Conservation (phyloP, 192 early-diverging fungal genomes). For the Coemansia sp. region DNA sequence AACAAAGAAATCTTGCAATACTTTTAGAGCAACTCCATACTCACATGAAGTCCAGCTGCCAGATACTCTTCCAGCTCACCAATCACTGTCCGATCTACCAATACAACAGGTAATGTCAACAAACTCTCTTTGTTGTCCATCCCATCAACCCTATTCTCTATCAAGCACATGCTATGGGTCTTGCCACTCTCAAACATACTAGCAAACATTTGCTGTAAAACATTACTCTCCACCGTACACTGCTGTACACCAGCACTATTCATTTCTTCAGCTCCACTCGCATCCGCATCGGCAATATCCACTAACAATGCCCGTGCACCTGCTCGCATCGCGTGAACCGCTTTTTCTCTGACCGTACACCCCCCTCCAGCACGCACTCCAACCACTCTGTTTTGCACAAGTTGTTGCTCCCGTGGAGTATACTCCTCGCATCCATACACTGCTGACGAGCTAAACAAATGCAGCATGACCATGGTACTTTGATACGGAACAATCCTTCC, state of each 20-base stretch:
- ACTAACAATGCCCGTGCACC: slow-evolving; percentile 39
- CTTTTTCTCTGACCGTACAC: slow-evolving; percentile 38
- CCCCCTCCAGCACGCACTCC: slow-evolving; percentile 28
- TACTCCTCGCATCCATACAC: slow-evolving; percentile 43
- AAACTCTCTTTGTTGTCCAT: not conserved
- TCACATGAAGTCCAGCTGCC: slow-evolving; percentile 20
- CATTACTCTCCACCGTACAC: not conserved
- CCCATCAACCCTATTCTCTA: not conserved
- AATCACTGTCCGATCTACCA: slow-evolving; percentile 23
- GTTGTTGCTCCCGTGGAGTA: slow-evolving; percentile 23
- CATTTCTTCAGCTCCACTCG: not conserved
- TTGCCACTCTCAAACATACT: no score
- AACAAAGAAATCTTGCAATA: not conserved
- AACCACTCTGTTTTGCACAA: slow-evolving; percentile 24
- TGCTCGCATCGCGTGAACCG: slow-evolving; percentile 36
- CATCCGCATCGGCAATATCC: slow-evolving; percentile 3
- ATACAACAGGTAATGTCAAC: slow-evolving; percentile 32
- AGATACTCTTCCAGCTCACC: slow-evolving; percentile 36
- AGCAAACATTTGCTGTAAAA: no score
- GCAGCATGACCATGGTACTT: slow-evolving; percentile 28
- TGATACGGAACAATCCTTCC: slow-evolving; percentile 23
- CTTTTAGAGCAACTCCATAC: slow-evolving; percentile 21
- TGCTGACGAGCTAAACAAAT: slow-evolving; percentile 20
- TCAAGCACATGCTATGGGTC: no score
- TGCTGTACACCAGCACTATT: not conserved